Conservation (phyloP, 257 asterid species). For the Gentiana dahurica region DNA sequence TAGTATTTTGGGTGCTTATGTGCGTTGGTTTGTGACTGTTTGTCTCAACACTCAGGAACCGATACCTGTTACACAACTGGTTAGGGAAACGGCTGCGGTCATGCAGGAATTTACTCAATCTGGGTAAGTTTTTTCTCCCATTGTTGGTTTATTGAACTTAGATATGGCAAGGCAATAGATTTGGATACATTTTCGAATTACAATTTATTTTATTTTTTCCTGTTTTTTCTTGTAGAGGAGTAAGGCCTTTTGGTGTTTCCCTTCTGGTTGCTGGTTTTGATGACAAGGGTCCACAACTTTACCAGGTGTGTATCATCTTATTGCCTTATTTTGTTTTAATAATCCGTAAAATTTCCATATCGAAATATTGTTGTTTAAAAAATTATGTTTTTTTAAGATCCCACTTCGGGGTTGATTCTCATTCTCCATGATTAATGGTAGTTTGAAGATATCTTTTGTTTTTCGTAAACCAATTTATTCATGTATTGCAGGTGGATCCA, state of each 20-base stretch:
- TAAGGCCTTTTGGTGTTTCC: slow-evolving; percentile 95
- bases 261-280: slow-evolving; percentile 94
- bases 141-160: neutral
- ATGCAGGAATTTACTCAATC: slow-evolving; percentile 99
- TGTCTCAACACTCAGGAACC: slow-evolving; percentile 46
- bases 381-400: too few species aligned
- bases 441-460: too few species aligned
- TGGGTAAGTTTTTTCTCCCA: slow-evolving; percentile 39
- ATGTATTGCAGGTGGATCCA: slow-evolving; percentile 69
- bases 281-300: slow-evolving; percentile 98
- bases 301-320: slow-evolving; percentile 48
- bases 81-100: slow-evolving; percentile 97
- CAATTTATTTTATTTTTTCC: slow-evolving; percentile 6
- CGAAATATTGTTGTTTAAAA: neutral
- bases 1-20: slow-evolving; percentile 7
- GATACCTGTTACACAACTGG: slow-evolving; percentile 94
- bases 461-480: neutral
- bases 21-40: slow-evolving; percentile 4
- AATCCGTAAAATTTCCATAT: slow-evolving; percentile 1
- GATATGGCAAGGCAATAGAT: neutral
- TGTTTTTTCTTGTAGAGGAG: slow-evolving; percentile 50
- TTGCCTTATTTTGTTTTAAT: slow-evolving; percentile 5
- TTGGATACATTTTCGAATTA: neutral
- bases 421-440: too few species aligned
- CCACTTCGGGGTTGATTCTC: too few species aligned